These are phyloP conservation scores for Colletotrichum eleusines DNA, from an alignment of 2,329 filamentous ascomycete genomes.

Conservation along the genomic window DNA sequence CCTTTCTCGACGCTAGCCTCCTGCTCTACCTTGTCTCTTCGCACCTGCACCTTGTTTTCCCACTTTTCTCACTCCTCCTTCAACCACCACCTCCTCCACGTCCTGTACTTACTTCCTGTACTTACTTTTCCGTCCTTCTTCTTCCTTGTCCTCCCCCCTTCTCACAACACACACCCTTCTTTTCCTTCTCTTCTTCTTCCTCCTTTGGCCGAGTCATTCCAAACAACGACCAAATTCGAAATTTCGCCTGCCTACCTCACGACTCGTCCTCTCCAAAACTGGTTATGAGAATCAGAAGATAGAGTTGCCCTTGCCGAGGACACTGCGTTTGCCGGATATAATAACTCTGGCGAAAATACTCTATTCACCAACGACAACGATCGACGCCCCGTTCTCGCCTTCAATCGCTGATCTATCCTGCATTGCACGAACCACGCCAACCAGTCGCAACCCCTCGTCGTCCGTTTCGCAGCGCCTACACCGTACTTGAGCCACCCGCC, in stretches of 20 bases:
- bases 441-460: not conserved
- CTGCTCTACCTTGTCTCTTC: constrained; percentile 15
- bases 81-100: constrained; percentile 38
- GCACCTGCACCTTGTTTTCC: constrained; percentile 27
- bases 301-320: constrained; percentile 19
- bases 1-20: constrained; percentile 15
- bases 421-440: constrained; percentile 27
- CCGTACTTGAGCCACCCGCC: constrained; percentile 19
- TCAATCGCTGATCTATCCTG: constrained; percentile 18
- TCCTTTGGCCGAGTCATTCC: constrained; percentile 32
- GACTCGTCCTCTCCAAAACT: constrained; percentile 1
- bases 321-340: not conserved
- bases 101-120: constrained; percentile 19
- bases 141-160: constrained; percentile 37
- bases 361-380: constrained; percentile 26
- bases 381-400: constrained; percentile 29
- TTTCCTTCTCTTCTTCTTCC: not conserved
- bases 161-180: constrained; percentile 29
- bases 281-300: constrained; percentile 20
- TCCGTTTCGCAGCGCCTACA: constrained; percentile 7
- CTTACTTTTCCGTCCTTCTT: constrained; percentile 26
- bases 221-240: constrained; percentile 17
- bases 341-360: not conserved
- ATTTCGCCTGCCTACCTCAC: constrained; percentile 3
- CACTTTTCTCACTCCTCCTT: constrained; percentile 37